Percentiles rank a stretch among this genome's conserved stretches.
Conservation (phyloP, 371 early-diverging fungal genomes). For the Mortierella sp. region DNA sequence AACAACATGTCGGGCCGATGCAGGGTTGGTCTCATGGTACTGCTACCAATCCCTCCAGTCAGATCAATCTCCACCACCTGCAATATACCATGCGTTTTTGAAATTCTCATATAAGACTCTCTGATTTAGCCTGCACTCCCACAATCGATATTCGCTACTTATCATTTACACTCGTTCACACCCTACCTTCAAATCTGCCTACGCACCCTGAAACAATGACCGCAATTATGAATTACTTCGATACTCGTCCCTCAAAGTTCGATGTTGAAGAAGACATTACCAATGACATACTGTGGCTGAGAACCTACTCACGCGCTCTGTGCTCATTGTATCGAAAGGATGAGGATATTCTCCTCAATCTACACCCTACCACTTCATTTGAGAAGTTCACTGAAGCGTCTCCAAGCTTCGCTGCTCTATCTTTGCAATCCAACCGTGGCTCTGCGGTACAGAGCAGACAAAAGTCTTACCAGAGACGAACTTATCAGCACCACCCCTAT, state of each 20-base stretch:
- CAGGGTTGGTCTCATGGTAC: not conserved
- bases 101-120: not conserved
- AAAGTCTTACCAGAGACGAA: not conserved
- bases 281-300: conserved; percentile 25
- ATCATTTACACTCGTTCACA: not conserved
- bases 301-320: conserved; percentile 36
- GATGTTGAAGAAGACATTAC: not conserved
- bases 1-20: not conserved
- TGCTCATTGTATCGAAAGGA: conserved; percentile 36
- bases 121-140: not conserved
- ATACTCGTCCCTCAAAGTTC: not conserved
- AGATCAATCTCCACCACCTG: not conserved
- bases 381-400: not conserved
- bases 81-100: not conserved
- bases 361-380: conserved; percentile 6
- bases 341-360: conserved; percentile 21
- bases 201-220: conserved; percentile 18
- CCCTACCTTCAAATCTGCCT: not conserved
- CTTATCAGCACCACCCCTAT: not conserved
- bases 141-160: not conserved
- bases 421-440: not conserved
- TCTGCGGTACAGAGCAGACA: not conserved
- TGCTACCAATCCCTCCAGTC: not conserved
- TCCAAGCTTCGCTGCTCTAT: not conserved
- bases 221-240: conserved; percentile 18